Evolutionary conservation across 2,329 filamentous ascomycete species (phyloP), one percentile per base, ranked within the genome.

Genomic region (Penicillium paneum): DNA sequence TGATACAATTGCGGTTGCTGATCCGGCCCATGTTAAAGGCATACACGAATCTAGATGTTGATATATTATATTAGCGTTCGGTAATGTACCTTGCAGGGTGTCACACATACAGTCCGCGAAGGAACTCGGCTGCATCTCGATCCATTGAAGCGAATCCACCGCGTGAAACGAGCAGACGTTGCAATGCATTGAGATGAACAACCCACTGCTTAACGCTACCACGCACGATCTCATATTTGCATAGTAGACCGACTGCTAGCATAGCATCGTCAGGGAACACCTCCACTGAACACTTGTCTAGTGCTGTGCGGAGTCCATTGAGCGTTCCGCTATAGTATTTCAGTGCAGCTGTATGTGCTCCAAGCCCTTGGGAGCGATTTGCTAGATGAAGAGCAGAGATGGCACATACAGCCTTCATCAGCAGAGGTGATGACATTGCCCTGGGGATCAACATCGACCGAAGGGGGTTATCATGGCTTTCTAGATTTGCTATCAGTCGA

Each of bases 191-290:
- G 36, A 74, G 54, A 52, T 74, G 71, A n/a, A 71, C 64, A 15
- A 65, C 62, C 71, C 71, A 74, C 47, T 73, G 71, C 41, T 68
- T 69, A 8, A 74, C 69, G 38, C 70, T 73, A 13, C 71, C 71
- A 13, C 71, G 69, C 3, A 73, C 67, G 31, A 73, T 64, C 46
- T 74, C 71, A 42, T 72, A 74, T 49, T 74, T 73, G 60, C 69
- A 71, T n/a, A 74, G 56, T 24, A 73, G 63, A 13, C 68, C 71
- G 15, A 74, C 67, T 2, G 71, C 64, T 19, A 73, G 58, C 42
- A 74, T 65, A 2, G 66, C 55, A 43, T 74, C 69, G 34, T 72
- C 69, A 3, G 70, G 56, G 8, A 69, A 52, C 2, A 43, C 10
- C 21, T 60, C 54, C 2, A 53, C 54, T 8, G 63, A 40, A 32